phyloP scores from a whole-genome alignment of 2,329 filamentous ascomycete genomes.

The Davidsoniella neocaledoniae region DNA sequence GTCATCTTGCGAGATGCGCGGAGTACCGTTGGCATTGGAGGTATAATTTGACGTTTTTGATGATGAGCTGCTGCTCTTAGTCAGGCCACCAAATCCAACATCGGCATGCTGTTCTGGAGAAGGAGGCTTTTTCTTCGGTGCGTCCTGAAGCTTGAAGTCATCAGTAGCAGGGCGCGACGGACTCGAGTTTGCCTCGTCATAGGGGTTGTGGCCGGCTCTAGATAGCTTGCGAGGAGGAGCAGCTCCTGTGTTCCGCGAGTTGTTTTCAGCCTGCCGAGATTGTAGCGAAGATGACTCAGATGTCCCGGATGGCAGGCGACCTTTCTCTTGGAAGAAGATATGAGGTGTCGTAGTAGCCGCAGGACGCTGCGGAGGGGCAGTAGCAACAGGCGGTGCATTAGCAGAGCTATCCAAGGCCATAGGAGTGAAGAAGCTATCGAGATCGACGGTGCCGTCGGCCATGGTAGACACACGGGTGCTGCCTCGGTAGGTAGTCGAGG shows the following conservation, averaged over 20 bases:
- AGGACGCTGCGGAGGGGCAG: constrained; percentile 30
- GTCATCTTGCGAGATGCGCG: constrained; percentile 6
- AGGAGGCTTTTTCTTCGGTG: constrained; percentile 44
- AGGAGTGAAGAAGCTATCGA: constrained; percentile 59
- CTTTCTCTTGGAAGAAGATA: constrained; percentile 80
- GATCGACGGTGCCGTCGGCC: constrained; percentile 33
- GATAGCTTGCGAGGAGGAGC: constrained; percentile 29
- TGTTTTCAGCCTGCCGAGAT: constrained; percentile 6
- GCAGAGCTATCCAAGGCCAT: constrained; percentile 55
- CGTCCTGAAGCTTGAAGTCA: constrained; percentile 66
- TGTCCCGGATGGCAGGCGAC: constrained; percentile 30
- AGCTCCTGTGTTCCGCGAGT: neutral
- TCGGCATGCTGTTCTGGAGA: constrained; percentile 20
- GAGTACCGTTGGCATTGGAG: neutral
- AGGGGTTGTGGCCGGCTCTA: constrained; percentile 24
- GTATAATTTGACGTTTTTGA: constrained; percentile 8
- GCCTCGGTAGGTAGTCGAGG: constrained; percentile 60
- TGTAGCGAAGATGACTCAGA: constrained; percentile 7
- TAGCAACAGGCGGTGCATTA: constrained; percentile 41
- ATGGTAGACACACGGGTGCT: constrained; percentile 54
- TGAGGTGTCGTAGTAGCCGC: constrained; percentile 54
- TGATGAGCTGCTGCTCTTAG: constrained; percentile 9
- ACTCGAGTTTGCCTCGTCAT: constrained; percentile 18
- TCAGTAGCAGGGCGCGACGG: constrained; percentile 24
- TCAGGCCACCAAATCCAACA: constrained; percentile 12